A percentile compares a stretch with the other conserved stretches of the same genome.
phyloP scores from a whole-genome alignment of 1,284 basidiomycete species.

The Leccinum angustisporum region DNA sequence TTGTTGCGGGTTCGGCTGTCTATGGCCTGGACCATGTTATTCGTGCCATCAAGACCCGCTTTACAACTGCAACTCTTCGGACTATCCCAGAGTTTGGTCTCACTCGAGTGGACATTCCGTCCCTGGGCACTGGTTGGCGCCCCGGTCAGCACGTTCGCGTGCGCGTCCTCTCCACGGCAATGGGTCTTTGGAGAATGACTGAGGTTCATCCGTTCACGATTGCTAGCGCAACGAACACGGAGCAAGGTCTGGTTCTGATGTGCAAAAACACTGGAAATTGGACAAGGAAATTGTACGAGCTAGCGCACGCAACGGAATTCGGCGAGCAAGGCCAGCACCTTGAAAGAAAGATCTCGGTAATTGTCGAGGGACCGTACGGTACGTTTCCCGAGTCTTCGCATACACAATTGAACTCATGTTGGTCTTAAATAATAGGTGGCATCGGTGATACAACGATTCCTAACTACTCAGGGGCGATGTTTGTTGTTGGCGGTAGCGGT shows the following conservation, averaged over 20 bases:
- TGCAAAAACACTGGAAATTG: constrained; percentile 66
- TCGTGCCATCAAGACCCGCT: constrained; percentile 64
- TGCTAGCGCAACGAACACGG: constrained; percentile 44
- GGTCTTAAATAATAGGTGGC: neutral
- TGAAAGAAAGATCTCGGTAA: constrained; percentile 50
- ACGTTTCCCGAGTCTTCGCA: constrained; percentile 42
- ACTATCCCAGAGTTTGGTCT: constrained; percentile 55
- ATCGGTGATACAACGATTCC: constrained; percentile 52
- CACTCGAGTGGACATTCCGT: constrained; percentile 59
- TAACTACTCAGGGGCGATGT: constrained; percentile 65
- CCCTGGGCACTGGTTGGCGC: constrained; percentile 72
- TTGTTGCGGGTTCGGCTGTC: constrained; percentile 49
- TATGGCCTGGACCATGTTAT: constrained; percentile 66
- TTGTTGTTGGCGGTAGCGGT: constrained; percentile 73
- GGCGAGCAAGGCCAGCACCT: constrained; percentile 38
- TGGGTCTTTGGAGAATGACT: constrained; percentile 55
- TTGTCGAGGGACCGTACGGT: constrained; percentile 80
- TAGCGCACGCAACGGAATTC: constrained; percentile 47
- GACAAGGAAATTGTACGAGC: constrained; percentile 59
- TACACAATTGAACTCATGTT: constrained; percentile 24
- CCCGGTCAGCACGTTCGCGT: constrained; percentile 81
- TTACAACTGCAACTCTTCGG: constrained; percentile 54
- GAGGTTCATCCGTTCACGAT: constrained; percentile 81
- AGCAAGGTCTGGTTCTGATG: constrained; percentile 59
- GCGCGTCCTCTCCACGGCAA: constrained; percentile 55